Evolutionary conservation across 495 filamentous ascomycete species (phyloP), one percentile per base, ranked within the genome.

Genomic region (Penicillium pulvis): DNA sequence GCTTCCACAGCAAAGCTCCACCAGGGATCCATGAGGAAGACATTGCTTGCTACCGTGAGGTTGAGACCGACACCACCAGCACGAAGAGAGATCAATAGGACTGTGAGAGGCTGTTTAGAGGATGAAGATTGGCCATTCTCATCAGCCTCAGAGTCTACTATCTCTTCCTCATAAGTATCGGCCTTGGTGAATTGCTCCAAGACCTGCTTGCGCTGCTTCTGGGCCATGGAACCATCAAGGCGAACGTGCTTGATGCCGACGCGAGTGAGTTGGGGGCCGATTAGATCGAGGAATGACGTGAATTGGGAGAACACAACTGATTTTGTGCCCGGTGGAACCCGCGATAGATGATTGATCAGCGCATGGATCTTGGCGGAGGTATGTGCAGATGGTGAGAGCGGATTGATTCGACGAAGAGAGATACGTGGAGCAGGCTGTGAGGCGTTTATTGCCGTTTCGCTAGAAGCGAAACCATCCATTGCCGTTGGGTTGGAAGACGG

Each of bases 11-110:
- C 93, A 70, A 90, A 97, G 61, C 90, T 94, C 95, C 95, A 99
- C 95, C 95, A 99, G 0, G 95, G 93, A 73, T 99, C 95, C 93
- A 97, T 97, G 89, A 99, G 92, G 70, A 88, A 97, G 11, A 98
- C 95, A 53, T 89, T 79, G 61, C 86, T 90, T 16, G 94, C 94
- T 53, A 84, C 83, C 4, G 93, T 97, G 44, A 99, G 79, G 66
- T 98, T 98, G 39, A 98, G 78, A 0, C 94, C 94, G 3, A 98
- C 94, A 30, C 94, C 94, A 19, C 94, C 94, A 3, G 95, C 94
- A 48, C 91, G 83, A 56, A 98, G 81, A 66, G 88, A 93, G 57
- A 98, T 79, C 11, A 98, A 73, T 24, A 98, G 78, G 36, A 98
- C 85, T 0, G 56, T 67, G 2, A 76, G 68, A 2, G 55, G 26